Base-by-base conservation (phyloP, 495 filamentous ascomycete genomes). In the Aspergillus ellipticus region DNA sequence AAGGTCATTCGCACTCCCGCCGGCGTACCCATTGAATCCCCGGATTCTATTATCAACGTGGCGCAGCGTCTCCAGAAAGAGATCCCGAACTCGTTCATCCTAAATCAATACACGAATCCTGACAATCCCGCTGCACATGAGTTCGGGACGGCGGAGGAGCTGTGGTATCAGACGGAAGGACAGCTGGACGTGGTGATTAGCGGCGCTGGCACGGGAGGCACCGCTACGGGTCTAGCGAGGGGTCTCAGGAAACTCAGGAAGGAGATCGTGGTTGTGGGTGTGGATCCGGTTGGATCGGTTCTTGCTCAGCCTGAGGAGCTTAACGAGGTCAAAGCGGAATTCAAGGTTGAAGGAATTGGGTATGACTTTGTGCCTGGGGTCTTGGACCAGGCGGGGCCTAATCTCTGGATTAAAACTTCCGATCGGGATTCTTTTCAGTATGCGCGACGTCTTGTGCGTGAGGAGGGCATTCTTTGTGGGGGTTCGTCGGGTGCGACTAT, bases 71-170 rank as follows among this genome's bases (percentile, higher is more conserved):
- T n/a, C n/a, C n/a, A 71, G 13, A 17, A 42, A 42, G 92, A 95
- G 75, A 86, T 94, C 24, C 90, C 89, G 4, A 90, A 92, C 61
- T 88, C 89, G 3, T 87, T 89, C 67, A 95, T 96, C 57, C 72
- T 96, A 53, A 89, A 96, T 69, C 91, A 96, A 70, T 96, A 96
- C 66, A 81, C 80, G 22, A 96, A 96, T 66, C 66, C 69, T 39
- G 83, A 94, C 63, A 96, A 96, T 64, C 90, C 91, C 21, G 73
- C 85, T 8, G 91, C 90, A 2, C 91, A 96, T 72, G 91, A 95
- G 73, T 79, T 81, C 56, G 89, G 91, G 39, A 96, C 91, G 0
- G 90, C 91, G 6, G 83, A 94, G 74, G 91, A 96, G 74, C 89
- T 96, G 28, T 95, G 91, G 88, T 72, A 72, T 26, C 91, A 96